Base-by-base conservation (phyloP, 2,329 filamentous ascomycete genomes). In the Penicillium sp. region DNA sequence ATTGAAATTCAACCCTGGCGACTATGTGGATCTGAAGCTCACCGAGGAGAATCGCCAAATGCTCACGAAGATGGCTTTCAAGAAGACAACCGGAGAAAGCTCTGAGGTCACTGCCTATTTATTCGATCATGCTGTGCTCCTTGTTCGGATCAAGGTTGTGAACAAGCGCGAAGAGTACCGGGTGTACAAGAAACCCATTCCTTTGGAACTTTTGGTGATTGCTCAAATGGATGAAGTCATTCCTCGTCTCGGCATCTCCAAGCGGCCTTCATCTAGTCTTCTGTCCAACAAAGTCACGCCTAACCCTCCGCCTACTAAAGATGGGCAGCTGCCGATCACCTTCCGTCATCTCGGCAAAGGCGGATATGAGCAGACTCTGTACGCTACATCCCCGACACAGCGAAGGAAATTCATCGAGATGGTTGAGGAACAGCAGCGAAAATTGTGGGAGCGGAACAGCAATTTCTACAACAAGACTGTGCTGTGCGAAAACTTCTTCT, bases 161-260 rank as follows among this genome's bases (percentile, higher is more conserved):
- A 95, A 93, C 67, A 97, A 97, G 74, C 82, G 82, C 38, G 93
- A 98, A 67, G 91, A 97, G 65, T 85, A 94, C 52, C 93, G 94
- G 66, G 93, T 95, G 0, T 97, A 97, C 70, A 83, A 90, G 61
- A 88, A 90, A 74, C 93, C 93, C 1, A 98, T 98, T 57, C 93
- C 93, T 11, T 74, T 98, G 29, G 93, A 98, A 66, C 77, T 98
- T 5, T 78, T 98, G 12, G 84, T 93, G 25, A 97, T 98, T 58
- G 85, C 86, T 45, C 91, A 97, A 66, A 97, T 98, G 91, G 91
- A 97, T 45, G 90, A 96, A 66, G 84, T 97, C 28, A 88, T 95
- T 37, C 90, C 90, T 3, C 84, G 81, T 54, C 71, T 84, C 42
- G 90, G 90, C 25, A 77, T 89, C 39, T 76, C 89, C 32, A 97